A percentile compares a stretch with the other conserved stretches of the same genome.
phyloP scores from a whole-genome alignment of 2,329 filamentous ascomycete species.

The Fusarium fujikuroi region DNA sequence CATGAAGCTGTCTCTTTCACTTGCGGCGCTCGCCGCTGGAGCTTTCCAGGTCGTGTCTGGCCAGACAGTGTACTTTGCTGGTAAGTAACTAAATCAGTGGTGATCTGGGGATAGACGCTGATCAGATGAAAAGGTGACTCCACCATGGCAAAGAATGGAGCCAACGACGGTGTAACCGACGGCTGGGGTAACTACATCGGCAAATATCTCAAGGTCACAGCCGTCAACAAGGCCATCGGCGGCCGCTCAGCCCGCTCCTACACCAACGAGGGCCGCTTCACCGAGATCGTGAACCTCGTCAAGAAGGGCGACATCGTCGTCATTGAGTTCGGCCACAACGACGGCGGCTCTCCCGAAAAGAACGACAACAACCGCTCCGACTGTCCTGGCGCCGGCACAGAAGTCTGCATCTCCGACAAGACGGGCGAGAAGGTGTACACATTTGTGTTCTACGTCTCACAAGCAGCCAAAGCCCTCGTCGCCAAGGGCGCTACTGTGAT shows the following conservation, averaged over 20 bases:
- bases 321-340: conserved; percentile 80
- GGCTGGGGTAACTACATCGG: conserved; percentile 73
- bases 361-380: conserved; percentile 71
- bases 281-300: conserved; percentile 63
- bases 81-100: neutral
- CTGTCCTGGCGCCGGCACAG: conserved; percentile 63
- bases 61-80: conserved; percentile 59
- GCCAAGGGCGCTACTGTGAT: conserved; percentile 70
- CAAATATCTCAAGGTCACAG: conserved; percentile 55
- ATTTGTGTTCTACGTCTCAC: conserved; percentile 68
- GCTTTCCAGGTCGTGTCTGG: conserved; percentile 26
- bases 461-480: conserved; percentile 64
- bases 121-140: conserved; percentile 58
- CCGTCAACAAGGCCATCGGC: conserved; percentile 72
- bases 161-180: conserved; percentile 54
- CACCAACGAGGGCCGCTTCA: conserved; percentile 73
- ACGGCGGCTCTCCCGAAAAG: conserved; percentile 65
- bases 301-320: conserved; percentile 71
- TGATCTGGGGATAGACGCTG: neutral
- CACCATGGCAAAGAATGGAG: conserved; percentile 65
- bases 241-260: conserved; percentile 75
- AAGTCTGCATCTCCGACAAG: conserved; percentile 58
- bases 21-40: conserved; percentile 33
- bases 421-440: conserved; percentile 65
- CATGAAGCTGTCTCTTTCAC: conserved; percentile 39